A percentile compares a stretch with the other conserved stretches of the same genome.
phyloP scores from a whole-genome alignment of 495 filamentous ascomycete species.

The Tuber aestivum region DNA sequence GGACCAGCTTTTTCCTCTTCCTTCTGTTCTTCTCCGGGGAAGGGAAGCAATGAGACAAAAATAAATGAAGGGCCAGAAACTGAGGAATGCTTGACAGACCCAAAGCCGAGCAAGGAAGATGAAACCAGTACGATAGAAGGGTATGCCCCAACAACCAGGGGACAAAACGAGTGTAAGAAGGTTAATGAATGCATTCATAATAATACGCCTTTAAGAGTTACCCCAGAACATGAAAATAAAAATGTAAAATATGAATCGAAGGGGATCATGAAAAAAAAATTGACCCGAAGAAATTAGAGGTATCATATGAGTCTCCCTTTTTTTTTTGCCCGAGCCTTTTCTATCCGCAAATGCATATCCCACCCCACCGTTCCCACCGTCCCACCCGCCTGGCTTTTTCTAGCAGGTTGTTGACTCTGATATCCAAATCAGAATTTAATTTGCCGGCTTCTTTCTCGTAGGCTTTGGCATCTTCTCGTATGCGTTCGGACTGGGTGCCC shows the following conservation, averaged over 20 bases:
- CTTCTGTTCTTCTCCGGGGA: constrained; percentile 16
- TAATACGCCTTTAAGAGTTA: constrained; percentile 28
- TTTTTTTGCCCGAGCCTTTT: constrained; percentile 12
- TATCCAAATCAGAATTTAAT: neutral
- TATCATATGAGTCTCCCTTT: constrained; percentile 13
- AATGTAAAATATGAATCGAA: constrained; percentile 8
- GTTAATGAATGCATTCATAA: constrained; percentile 33
- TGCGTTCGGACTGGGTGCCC: constrained; percentile 75
- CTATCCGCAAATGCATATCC: neutral
- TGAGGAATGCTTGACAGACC: constrained; percentile 13
- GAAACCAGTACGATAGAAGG: neutral
- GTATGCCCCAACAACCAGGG: neutral
- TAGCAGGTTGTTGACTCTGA: neutral
- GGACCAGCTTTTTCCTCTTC: constrained; percentile 20
- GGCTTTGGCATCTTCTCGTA: constrained; percentile 84
- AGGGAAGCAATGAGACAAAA: constrained; percentile 25
- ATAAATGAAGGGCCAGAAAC: constrained; percentile 27
- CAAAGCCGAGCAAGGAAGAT: neutral
- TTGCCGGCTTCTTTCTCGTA: constrained; percentile 29
- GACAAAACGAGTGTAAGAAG: constrained; percentile 5
- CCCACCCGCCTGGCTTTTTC: neutral
- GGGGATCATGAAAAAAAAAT: constrained; percentile 5
- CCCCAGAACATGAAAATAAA: constrained; percentile 10
- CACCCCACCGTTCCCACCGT: neutral
- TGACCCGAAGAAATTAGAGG: constrained; percentile 20